Percentiles rank a stretch among this genome's conserved stretches.
Evolutionary conservation across 169 alveolate genomes (phyloP).

Genomic region (Cryptosporidium bovis): DNA sequence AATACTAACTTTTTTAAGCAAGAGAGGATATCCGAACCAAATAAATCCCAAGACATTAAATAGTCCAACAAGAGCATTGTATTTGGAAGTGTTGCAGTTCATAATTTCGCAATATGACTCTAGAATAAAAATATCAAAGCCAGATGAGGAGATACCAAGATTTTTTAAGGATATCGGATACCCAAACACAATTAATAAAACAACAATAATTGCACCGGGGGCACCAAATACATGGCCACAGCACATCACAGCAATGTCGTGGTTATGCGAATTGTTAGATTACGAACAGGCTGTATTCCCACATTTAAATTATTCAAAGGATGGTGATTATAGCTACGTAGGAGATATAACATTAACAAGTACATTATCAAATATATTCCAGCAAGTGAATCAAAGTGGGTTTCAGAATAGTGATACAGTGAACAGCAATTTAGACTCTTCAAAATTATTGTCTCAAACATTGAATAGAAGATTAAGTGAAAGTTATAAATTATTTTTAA

Average conservation of each 20-base stretch:
- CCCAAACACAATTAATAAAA: constrained; percentile 82
- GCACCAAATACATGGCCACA: constrained; percentile 85
- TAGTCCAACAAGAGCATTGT: constrained; percentile 64
- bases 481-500: constrained; percentile 49
- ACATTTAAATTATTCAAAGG: constrained; percentile 78
- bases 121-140: constrained; percentile 48
- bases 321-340: constrained; percentile 59
- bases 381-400: constrained; percentile 2
- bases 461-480: constrained; percentile 56
- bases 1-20: constrained; percentile 68
- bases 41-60: constrained; percentile 62
- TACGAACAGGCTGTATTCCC: constrained; percentile 82
- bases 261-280: constrained; percentile 84
- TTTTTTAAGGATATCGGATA: constrained; percentile 82
- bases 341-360: constrained; percentile 52
- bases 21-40: constrained; percentile 66
- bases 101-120: constrained; percentile 58
- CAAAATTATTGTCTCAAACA: constrained; percentile 65
- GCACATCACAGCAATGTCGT: constrained; percentile 83
- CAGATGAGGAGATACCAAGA: constrained; percentile 74
- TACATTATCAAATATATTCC: constrained; percentile 36
- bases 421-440: constrained; percentile 17
- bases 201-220: constrained; percentile 85
- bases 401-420: constrained; percentile 23
- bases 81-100: constrained; percentile 59